phyloP scores from a whole-genome alignment of 352 stramenopile species.

The Nothophytophthora sp. region DNA sequence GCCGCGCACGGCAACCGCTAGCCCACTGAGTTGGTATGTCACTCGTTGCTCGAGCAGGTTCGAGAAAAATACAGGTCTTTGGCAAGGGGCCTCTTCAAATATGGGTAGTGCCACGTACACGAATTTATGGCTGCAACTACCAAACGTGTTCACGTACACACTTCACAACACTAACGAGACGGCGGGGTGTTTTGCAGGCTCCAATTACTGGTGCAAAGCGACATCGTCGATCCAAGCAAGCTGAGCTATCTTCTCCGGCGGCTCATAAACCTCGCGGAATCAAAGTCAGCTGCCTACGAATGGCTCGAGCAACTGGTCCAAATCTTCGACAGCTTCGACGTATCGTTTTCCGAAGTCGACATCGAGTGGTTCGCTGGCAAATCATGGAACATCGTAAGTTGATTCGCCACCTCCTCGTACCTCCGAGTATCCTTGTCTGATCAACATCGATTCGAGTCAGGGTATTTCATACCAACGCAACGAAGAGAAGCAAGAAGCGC shows the following conservation, averaged over 20 bases:
- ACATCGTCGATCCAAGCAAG: constrained; percentile 25
- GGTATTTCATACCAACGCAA: constrained; percentile 35
- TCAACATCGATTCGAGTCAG: constrained; percentile 16
- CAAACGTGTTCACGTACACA: too few species aligned
- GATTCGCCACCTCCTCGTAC: not conserved
- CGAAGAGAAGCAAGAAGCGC: constrained; percentile 31
- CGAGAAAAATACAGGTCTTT: constrained; percentile 50
- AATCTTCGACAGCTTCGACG: constrained; percentile 45
- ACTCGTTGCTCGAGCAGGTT: constrained; percentile 45
- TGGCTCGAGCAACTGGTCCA: constrained; percentile 73
- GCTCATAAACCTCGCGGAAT: constrained; percentile 52
- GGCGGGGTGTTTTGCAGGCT: constrained; percentile 31
- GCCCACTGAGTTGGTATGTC: too few species aligned
- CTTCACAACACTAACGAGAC: too few species aligned
- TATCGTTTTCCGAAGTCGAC: constrained; percentile 46
- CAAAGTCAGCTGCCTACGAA: constrained; percentile 39
- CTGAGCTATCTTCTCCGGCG: constrained; percentile 68
- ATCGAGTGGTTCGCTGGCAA: constrained; percentile 77
- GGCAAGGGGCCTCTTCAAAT: constrained; percentile 64
- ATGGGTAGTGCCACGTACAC: too few species aligned
- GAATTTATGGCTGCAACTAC: too few species aligned
- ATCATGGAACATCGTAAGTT: constrained; percentile 74
- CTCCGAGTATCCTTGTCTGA: constrained; percentile 3
- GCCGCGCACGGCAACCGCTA: too few species aligned
- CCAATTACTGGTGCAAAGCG: constrained; percentile 57